A percentile compares a stretch with the other conserved stretches of the same genome.
Evolutionary conservation across 192 early-diverging fungal genomes (phyloP).

Genomic region (Umbelopsis ramanniana): DNA sequence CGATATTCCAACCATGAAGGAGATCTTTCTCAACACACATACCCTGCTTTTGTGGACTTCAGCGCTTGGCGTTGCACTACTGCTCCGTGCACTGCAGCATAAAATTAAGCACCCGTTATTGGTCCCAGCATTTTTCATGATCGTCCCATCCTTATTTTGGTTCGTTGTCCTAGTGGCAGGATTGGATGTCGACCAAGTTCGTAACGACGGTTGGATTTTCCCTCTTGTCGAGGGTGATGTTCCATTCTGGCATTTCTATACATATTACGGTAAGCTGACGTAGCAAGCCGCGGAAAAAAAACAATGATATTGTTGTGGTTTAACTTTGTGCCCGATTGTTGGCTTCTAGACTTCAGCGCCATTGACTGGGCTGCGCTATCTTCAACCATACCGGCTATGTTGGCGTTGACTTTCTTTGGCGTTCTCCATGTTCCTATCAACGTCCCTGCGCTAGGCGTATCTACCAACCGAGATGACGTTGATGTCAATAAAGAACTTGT

Average conservation of each 20-base stretch:
- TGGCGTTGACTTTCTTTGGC: constrained; percentile 93
- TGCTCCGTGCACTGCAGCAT: constrained; percentile 74
- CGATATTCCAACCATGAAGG: constrained; percentile 58
- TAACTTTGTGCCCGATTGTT: not conserved
- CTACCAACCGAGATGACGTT: constrained; percentile 84
- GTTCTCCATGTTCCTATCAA: constrained; percentile 98
- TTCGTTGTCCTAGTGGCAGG: constrained; percentile 59
- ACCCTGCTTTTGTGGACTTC: constrained; percentile 82
- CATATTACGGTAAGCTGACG: constrained; percentile 59
- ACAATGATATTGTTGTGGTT: no score
- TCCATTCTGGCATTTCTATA: constrained; percentile 91
- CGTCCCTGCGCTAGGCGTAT: constrained; percentile 91
- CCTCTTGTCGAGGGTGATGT: constrained; percentile 67
- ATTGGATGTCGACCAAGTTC: constrained; percentile 65
- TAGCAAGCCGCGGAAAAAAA: not conserved
- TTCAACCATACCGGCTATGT: constrained; percentile 84
- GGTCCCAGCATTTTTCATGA: constrained; percentile 89
- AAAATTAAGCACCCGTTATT: constrained; percentile 79
- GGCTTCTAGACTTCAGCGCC: constrained; percentile 55
- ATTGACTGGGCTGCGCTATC: constrained; percentile 70
- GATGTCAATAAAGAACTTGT: constrained; percentile 92
- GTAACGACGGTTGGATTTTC: constrained; percentile 86
- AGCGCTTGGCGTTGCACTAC: constrained; percentile 65
- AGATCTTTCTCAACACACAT: constrained; percentile 66
- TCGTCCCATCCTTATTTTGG: constrained; percentile 82